Base-by-base conservation (phyloP, 2,329 filamentous ascomycete genomes). In the Simplicillium aogashimaense region DNA sequence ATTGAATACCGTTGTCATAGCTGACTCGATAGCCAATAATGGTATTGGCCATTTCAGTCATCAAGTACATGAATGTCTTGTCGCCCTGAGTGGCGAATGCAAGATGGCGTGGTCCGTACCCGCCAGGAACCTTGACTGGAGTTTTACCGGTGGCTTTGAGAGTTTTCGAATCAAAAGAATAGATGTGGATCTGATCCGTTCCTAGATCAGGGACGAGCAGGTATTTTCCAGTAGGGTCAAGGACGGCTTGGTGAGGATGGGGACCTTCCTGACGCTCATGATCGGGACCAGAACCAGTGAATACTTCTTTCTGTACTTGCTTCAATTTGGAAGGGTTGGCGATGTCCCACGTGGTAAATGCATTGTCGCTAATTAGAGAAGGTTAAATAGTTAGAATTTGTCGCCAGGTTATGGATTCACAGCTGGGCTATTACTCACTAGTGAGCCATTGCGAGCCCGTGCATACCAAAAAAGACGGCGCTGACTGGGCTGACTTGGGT, bases 181-280 rank as follows among this genome's bases (percentile, higher is more conserved):
- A 85, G 42, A 64, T 59, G 46, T 74, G 76, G 36, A 85, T 57
- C 7, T 76, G 50, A 49, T 86, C 82, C 42, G 72, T 67, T 33
- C 81, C 77, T 5, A 88, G 66, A 48, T 86, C 82, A 2, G 81
- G 79, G 8, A 78, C 69, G 7, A 84, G 51, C 20, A 84, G 50
- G 55, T 73, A 86, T n/a, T 65, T 51, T 5, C 71, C 73, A 2
- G 75, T 81, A 7, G 81, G 81, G 53, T 86, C 81, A 29, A 81
- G 53, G 38, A 82, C 55, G n/a, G 74, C 70, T 52, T 81, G 62
- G 57, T 85, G 81, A 14, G 79, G 78, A 52, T 81, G 77, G 3
- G 79, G 64, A 7, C 67, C 63, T 33, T 73, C 64, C 57, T 83
- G 76, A 38, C 74, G 71, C 4, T 58, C 53, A 2, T 61, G 53